Percentiles rank a stretch among this genome's conserved stretches.
phyloP scores from a whole-genome alignment of 139 green algal species.

The Micromonas pusilla region DNA sequence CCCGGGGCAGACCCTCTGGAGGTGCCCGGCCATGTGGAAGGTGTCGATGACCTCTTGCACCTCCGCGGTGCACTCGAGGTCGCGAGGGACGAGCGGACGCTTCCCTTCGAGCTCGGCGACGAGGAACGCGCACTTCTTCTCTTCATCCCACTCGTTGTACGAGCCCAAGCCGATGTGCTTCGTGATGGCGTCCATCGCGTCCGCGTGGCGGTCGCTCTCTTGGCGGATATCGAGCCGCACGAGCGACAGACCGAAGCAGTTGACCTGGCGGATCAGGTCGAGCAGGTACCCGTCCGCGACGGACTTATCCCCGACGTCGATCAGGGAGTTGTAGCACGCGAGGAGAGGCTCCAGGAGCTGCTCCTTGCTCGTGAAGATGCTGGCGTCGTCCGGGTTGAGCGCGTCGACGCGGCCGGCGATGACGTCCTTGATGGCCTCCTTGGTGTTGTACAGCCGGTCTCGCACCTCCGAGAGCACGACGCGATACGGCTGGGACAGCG shows the following conservation, averaged over 20 bases:
- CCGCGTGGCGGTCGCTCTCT: conserved; percentile 73
- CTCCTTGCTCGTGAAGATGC: conserved; percentile 19
- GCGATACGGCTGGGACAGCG: conserved; percentile 77
- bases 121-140: conserved; percentile 70
- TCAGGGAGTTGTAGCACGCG: conserved; percentile 79
- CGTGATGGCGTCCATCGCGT: conserved; percentile 80
- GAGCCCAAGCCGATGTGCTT: conserved; percentile 68
- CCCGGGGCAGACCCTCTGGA: conserved; percentile 21
- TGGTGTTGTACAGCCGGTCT: conserved; percentile 77
- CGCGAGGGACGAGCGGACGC: conserved; percentile 74
- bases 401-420: conserved; percentile 40
- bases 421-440: conserved; percentile 71
- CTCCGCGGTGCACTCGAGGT: conserved; percentile 69
- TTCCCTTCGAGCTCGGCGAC: conserved; percentile 63
- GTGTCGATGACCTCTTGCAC: conserved; percentile 82
- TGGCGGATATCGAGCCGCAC: conserved; percentile 94
- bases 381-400: conserved; percentile 17
- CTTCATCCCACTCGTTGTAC: conserved; percentile 85
- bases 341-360: conserved; percentile 66
- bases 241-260: conserved; percentile 64
- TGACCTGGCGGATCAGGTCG: conserved; percentile 71
- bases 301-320: conserved; percentile 69
- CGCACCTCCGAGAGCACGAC: conserved; percentile 78
- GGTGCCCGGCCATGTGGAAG: conserved; percentile 41
- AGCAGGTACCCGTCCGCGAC: conserved; percentile 85